These are phyloP conservation scores for Hypoxylon rickii DNA, from an alignment of 495 filamentous ascomycete genomes.

Conservation along the genomic window DNA sequence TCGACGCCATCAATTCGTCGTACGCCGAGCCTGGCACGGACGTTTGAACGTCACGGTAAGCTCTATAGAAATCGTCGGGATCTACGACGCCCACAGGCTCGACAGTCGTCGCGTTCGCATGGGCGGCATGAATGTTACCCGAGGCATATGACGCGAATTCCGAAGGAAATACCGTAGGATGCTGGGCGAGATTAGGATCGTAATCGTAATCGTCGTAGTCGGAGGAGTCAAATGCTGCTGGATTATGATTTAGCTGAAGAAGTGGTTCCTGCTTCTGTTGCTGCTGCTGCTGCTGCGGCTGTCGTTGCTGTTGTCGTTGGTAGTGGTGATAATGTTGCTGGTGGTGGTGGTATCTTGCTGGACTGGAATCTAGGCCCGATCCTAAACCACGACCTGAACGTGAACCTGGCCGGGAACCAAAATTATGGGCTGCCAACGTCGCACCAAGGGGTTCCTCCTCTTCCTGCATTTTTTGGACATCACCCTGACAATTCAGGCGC, in stretches of 20 bases:
- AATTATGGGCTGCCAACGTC: constrained; percentile 40
- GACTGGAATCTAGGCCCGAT: constrained; percentile 19
- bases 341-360: constrained; percentile 25
- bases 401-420: constrained; percentile 38
- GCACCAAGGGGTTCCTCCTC: constrained; percentile 44
- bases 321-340: constrained; percentile 33
- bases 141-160: constrained; percentile 45
- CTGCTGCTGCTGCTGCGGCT: constrained; percentile 11
- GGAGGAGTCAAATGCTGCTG: constrained; percentile 24
- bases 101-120: constrained; percentile 43
- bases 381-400: no score
- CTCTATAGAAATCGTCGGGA: constrained; percentile 59
- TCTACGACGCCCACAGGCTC: constrained; percentile 44
- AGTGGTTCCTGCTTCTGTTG: constrained; percentile 19
- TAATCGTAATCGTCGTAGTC: constrained; percentile 28
- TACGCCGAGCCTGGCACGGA: constrained; percentile 25
- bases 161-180: constrained; percentile 22
- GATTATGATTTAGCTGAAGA: constrained; percentile 16
- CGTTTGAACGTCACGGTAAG: constrained; percentile 45
- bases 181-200: constrained; percentile 14
- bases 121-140: constrained; percentile 43
- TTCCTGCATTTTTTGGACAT: constrained; percentile 39
- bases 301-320: constrained; percentile 23
- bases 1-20: constrained; percentile 42
- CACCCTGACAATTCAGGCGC: constrained; percentile 35